Evolutionary conservation across 1,139 yeast species (phyloP), one percentile per base, ranked within the genome.

Genomic region (Trichomonascaceae sp.): DNA sequence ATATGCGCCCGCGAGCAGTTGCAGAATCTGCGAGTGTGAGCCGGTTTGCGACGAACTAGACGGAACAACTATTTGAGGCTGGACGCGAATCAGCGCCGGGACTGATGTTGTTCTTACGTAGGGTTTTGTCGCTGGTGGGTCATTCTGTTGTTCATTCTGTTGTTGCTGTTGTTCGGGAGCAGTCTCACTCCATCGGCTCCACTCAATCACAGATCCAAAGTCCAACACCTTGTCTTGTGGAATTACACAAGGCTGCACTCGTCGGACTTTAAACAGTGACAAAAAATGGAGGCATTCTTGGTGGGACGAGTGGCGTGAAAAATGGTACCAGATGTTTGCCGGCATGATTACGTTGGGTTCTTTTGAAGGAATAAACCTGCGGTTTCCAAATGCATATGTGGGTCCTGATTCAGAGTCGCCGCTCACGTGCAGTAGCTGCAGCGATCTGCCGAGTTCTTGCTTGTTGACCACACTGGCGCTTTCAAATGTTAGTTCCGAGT

Each of bases 261-360:
- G 6, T 20, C 11, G 6, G 23, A 6, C 6, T 11, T 6, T 11
- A 20, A 72, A 65, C 23, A 56, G 27, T 6, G 50, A 39, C 0
- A 70, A 47, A 9, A 74, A 59, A 2, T 57, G 42, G n/a, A 54
- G 39, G 6, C 63, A 51, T 43, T 73, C 79, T 2, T 58, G 41
- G 38, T 59, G 68, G 0, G 76, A 69, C 1, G 77, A 69, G 42
- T 74, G 79, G 20, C 78, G 51, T 1, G 77, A 70, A 46, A 66
- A 72, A 17, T 64, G 51, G 26, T 66, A 57, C 35, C 56, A 54
- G 0, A 70, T 38, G 8, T 59, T 61, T 6, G 51, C 54, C 0
- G 73, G 71, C 5, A 71, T 54, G 4, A 69, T 44, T 14, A 54
- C 56, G 0, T 45, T 39, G 0, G 56, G 47, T 3, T 52, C 54